Evolutionary conservation across 176 grass and related monocot genomes (phyloP).

Genomic region (Triticum monococcum): DNA sequence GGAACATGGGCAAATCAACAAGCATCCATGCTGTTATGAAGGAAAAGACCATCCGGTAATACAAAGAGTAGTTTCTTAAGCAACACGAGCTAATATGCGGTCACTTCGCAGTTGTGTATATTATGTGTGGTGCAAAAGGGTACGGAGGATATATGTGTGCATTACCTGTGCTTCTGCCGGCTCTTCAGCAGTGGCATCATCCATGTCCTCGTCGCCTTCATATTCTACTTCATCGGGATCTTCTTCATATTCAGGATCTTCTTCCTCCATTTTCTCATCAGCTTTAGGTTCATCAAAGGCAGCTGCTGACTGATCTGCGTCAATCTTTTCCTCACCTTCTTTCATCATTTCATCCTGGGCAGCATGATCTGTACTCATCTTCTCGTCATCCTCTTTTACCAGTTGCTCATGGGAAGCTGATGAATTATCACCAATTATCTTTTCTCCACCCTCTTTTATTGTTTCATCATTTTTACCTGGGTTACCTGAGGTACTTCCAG

Average conservation of each 20-base stretch:
- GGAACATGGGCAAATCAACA: not conserved
- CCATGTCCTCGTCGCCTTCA: constrained; percentile 73
- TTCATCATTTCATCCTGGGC: constrained; percentile 30
- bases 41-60: not conserved
- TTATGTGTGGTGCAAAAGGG: not conserved
- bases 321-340: constrained; percentile 27
- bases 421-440: constrained; percentile 28
- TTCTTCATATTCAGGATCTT: constrained; percentile 80
- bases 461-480: constrained; percentile 28
- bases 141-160: not conserved
- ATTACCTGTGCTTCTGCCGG: constrained; percentile 31
- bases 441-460: constrained; percentile 38
- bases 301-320: not conserved
- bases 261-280: constrained; percentile 46
- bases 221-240: constrained; percentile 77
- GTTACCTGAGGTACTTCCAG: constrained; percentile 40
- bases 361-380: constrained; percentile 28
- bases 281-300: constrained; percentile 27
- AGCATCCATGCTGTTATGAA: constrained; percentile 6
- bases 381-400: constrained; percentile 45
- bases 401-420: constrained; percentile 18
- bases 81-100: not conserved
- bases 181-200: constrained; percentile 45
- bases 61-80: not conserved
- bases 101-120: not conserved